phyloP scores from a whole-genome alignment of 23 red algal genomes.

The Cyanidiococcus yangmingshanensis region DNA sequence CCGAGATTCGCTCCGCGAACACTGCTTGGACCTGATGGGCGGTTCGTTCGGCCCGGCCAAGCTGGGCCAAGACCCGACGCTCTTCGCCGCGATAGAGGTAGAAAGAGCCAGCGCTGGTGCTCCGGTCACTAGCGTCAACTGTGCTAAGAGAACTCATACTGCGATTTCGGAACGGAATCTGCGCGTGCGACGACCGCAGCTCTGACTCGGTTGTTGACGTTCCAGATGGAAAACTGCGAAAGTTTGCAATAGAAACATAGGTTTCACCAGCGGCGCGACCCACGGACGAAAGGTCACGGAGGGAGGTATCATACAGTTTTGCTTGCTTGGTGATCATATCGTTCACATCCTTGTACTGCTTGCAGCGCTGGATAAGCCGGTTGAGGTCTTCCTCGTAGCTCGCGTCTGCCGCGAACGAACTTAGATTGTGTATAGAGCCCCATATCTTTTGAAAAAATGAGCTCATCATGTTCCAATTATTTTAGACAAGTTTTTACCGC shows the following conservation, averaged over 20 bases:
- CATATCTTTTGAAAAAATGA: background rate
- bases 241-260: conserved; percentile 24
- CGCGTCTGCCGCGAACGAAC: background rate
- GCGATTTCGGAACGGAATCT: background rate
- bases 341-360: conserved; percentile 30
- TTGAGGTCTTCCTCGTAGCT: conserved; percentile 27
- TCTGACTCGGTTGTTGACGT: background rate
- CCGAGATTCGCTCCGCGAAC: conserved; percentile 26
- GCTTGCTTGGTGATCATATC: conserved; percentile 27
- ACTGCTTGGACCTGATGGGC: conserved; percentile 23
- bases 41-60: conserved; percentile 22
- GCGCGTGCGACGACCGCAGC: background rate
- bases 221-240: background rate
- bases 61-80: conserved; percentile 8
- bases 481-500: too few species aligned
- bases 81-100: conserved; percentile 19
- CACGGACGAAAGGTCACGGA: conserved; percentile 19
- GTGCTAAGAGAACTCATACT: conserved; percentile 8
- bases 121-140: background rate
- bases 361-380: conserved; percentile 20
- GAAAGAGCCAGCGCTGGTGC: background rate
- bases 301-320: conserved; percentile 23
- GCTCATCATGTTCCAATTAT: too few species aligned
- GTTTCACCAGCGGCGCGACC: conserved; percentile 29
- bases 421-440: background rate